These are phyloP conservation scores for Corymbia maculata DNA, from an alignment of 345 rosid species.

Conservation along the genomic window DNA sequence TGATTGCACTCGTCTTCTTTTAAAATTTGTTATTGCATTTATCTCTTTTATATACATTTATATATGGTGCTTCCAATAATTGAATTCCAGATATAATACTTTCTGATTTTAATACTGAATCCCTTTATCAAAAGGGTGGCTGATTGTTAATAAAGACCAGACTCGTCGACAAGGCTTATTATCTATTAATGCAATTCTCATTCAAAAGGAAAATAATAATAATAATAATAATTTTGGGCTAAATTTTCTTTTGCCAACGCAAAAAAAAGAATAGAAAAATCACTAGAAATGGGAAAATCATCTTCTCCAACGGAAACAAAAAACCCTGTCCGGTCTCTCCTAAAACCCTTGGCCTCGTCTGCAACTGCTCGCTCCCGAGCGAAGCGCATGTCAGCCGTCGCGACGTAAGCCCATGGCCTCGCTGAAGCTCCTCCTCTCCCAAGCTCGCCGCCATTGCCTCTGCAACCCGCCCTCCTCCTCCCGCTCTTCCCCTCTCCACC, in stretches of 20 bases:
- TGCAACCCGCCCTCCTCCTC: constrained; percentile 4
- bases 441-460: constrained; percentile 37
- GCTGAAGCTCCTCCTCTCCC: constrained; percentile 44
- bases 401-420: constrained; percentile 23
- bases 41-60: background rate
- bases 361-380: background rate
- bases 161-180: background rate
- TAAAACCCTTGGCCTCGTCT: background rate
- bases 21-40: background rate
- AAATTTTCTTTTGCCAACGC: background rate
- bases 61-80: fast-evolving
- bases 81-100: fast-evolving
- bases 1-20: background rate
- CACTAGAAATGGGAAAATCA: background rate
- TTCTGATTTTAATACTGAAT: fast-evolving
- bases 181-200: background rate
- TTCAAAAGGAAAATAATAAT: no score
- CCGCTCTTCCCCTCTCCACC: constrained; percentile 15
- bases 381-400: background rate
- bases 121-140: fast-evolving
- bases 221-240: background rate
- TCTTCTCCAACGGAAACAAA: background rate
- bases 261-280: fast-evolving
- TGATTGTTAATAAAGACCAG: fast-evolving
- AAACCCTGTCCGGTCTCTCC: background rate